Base-by-base conservation (phyloP, 768 basidiomycete genomes). In the Fistulinella prunicolor region DNA sequence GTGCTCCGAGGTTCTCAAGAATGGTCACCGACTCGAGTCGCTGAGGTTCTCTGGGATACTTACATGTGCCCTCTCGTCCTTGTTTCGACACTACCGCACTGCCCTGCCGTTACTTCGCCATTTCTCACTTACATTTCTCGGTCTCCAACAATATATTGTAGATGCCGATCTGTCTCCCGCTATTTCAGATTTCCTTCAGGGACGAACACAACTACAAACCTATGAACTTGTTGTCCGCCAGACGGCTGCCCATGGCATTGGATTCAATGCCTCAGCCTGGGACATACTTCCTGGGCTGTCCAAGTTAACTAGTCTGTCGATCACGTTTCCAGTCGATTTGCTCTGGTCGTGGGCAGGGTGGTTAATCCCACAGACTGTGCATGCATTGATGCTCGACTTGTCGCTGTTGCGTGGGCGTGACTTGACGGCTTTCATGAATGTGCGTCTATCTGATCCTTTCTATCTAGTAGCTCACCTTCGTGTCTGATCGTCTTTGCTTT, bases 251-350 rank as follows among this genome's bases (percentile, higher is more conserved):
- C 70, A 69, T 50, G n/a, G n/a, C n/a, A 72, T 82, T 9, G 86
- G 86, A 21, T 86, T 83, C 55, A 81, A 86, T 52, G 82, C 86
- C 0, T 77, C 81, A 1, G 72, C 81, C 7, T 87, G 84, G 85
- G 85, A 85, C 10, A 79, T 86, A 8, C 68, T 88, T 9, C 85
- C 85, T 0, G 75, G 74, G 6, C 63, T 88, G 23, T 63, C 67
- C 16, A 70, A 70, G 14, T 62, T 89, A 42, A 73, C 66, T n/a
- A 74, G 72, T 32, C 61, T 88, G 46, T 74, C 71, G 43, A 83
- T 86, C 45, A 79, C 79, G 5, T 79, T 86, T 56, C 85, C 86
- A 2, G 67, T 70, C 51, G 85, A 86, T 60, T 64, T 87, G 32
- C 74, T 81, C 1, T 74, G 83, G 0, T 77, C 80, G 2, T 66